Base-by-base conservation (phyloP, 148 eudicot genomes). In the Dianthus caryophyllus region DNA sequence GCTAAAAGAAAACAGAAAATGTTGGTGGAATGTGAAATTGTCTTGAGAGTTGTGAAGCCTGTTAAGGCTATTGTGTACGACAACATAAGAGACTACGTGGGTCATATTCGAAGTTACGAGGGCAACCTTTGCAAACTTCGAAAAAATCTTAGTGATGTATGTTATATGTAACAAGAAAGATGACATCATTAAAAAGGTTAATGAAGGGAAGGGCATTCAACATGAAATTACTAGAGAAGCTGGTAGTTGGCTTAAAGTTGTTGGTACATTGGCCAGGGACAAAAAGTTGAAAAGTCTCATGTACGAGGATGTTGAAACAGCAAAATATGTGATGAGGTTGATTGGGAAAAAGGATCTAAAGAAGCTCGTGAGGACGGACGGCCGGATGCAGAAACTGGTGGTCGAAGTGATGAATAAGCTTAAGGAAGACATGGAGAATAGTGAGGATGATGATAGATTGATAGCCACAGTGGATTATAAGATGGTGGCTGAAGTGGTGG, bases 271-370 rank as follows among this genome's bases (percentile, higher is more conserved):
- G 49, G 9, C 65, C 13, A 17, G 5, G 29, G 7, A 61, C 15
- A 30, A 61, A 39, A 49, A 36, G n/a, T 41, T 61, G 44, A 60
- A 60, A 33, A 26, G 0, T 7, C 47, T 60, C 2, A 60, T 60
- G 64, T 60, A 36, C 5, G 20, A 33, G 64, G 64, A 60, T 11
- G 2, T 60, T 5, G 64, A 60, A 47, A 60, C 64, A 2, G 64
- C 49, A 9, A 61, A 41, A 15, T 39, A 10, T 41, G 49, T 61
- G 50, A 47, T 60, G 46, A 60, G 36, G 33, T 9, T 60, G 44
- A 60, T 60, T 46, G 64, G 26, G 64, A 60, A 60, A 21, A 60
- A 60, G 64, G 22, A 60, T 36, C 43, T 60, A 16, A 60, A 60
- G 47, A 36, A 20, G 47, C 44, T 27, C 22, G 10, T 61, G 21